phyloP scores from a whole-genome alignment of 192 early-diverging fungal species.

The Rhizophagus clarus region DNA sequence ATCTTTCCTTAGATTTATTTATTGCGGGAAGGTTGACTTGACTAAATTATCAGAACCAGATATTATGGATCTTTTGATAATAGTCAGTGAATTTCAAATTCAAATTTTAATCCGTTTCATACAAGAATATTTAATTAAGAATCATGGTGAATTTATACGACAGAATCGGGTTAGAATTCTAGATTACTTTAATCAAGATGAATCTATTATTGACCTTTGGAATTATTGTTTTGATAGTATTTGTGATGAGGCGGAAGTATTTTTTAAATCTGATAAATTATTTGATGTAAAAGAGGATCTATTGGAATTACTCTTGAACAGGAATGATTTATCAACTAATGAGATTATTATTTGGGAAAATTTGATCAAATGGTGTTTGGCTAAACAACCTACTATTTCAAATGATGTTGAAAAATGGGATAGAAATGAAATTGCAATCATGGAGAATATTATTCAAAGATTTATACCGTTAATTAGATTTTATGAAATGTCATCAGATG shows the following conservation, averaged over 20 bases:
- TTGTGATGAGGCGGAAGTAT: background rate
- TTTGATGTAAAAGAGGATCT: background rate
- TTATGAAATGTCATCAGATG: no score
- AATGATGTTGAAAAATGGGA: background rate
- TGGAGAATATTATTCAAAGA: no score
- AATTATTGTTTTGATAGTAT: background rate
- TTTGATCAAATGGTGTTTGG: background rate
- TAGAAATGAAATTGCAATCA: background rate
- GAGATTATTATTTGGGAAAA: background rate
- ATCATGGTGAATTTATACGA: background rate
- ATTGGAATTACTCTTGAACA: background rate
- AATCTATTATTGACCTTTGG: background rate
- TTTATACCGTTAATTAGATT: no score
- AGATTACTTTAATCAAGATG: background rate
- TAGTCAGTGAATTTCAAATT: background rate
- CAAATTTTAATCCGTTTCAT: background rate
- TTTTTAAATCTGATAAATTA: conserved; percentile 14
- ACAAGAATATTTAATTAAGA: background rate
- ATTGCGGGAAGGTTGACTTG: background rate
- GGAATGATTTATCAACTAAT: background rate
- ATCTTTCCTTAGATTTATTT: background rate
- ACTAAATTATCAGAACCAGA: background rate
- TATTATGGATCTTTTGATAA: background rate
- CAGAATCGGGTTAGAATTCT: background rate
- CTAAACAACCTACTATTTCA: background rate